A percentile compares a stretch with the other conserved stretches of the same genome.
Evolutionary conservation across 208 protist species (phyloP).

Genomic region (Acanthamoeba pearcei): DNA sequence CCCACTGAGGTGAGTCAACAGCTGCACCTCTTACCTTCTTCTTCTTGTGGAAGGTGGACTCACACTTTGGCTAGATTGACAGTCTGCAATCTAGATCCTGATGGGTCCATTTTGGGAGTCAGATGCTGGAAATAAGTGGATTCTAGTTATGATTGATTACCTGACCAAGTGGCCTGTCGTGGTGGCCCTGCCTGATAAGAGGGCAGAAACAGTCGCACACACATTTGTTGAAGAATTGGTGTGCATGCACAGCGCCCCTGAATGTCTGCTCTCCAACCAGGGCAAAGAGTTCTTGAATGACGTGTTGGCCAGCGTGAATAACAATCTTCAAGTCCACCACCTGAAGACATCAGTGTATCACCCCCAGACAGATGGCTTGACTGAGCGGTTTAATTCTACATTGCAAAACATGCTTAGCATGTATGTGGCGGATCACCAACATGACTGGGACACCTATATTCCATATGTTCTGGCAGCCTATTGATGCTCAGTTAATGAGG

Average conservation of each 20-base stretch:
- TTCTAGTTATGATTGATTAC: constrained; percentile 30
- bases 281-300: not conserved
- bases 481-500: not conserved
- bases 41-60: too few relatives aligned
- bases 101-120: not conserved
- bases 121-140: not conserved
- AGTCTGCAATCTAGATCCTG: too few relatives aligned
- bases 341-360: not conserved
- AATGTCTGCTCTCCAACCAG: not conserved
- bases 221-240: not conserved
- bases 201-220: not conserved
- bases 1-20: too few relatives aligned
- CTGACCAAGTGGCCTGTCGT: constrained; percentile 5
- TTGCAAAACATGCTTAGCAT: constrained; percentile 7
- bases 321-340: not conserved
- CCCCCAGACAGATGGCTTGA: not conserved
- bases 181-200: not conserved
- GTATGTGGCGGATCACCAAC: not conserved
- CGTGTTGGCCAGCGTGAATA: not conserved
- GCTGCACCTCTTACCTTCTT: too few relatives aligned
- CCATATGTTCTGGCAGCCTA: not conserved
- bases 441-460: not conserved
- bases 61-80: too few relatives aligned
- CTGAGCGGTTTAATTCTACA: not conserved
- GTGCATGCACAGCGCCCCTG: not conserved